phyloP scores from a whole-genome alignment of 2,329 filamentous ascomycete genomes.

The Calonectria pteridis region DNA sequence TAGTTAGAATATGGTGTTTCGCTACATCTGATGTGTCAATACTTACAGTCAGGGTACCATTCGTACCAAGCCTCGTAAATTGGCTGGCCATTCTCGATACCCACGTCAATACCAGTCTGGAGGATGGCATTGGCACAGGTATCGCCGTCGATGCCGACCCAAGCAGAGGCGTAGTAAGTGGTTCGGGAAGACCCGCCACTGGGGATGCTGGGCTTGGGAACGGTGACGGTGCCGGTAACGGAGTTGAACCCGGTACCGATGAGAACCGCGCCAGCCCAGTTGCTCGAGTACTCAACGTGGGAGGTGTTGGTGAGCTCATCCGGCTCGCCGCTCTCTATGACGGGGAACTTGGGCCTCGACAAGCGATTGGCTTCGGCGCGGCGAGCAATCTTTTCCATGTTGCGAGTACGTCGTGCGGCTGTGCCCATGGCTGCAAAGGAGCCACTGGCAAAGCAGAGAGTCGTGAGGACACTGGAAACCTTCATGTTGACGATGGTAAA shows the following conservation, averaged over 20 bases:
- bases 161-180: constrained; percentile 47
- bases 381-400: constrained; percentile 12
- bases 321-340: neutral
- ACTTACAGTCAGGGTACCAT: constrained; percentile 57
- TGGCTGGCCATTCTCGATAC: constrained; percentile 37
- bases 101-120: constrained; percentile 58
- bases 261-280: constrained; percentile 48
- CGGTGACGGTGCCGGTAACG: constrained; percentile 46
- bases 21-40: neutral
- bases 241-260: constrained; percentile 43
- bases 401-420: constrained; percentile 15
- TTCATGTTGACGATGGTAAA: constrained; percentile 6
- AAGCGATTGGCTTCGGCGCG: constrained; percentile 6
- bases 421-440: constrained; percentile 19
- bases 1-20: neutral
- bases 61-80: constrained; percentile 61
- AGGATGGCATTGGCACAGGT: constrained; percentile 55
- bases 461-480: constrained; percentile 8
- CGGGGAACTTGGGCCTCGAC: constrained; percentile 20
- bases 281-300: constrained; percentile 41
- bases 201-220: constrained; percentile 40
- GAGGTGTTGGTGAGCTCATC: constrained; percentile 13
- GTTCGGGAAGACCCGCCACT: constrained; percentile 20
- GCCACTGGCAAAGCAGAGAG: constrained; percentile 14
- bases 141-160: constrained; percentile 64